These are phyloP conservation scores for Quercus aquifolioides DNA, from an alignment of 306 rosid genomes.

Conservation along the genomic window DNA sequence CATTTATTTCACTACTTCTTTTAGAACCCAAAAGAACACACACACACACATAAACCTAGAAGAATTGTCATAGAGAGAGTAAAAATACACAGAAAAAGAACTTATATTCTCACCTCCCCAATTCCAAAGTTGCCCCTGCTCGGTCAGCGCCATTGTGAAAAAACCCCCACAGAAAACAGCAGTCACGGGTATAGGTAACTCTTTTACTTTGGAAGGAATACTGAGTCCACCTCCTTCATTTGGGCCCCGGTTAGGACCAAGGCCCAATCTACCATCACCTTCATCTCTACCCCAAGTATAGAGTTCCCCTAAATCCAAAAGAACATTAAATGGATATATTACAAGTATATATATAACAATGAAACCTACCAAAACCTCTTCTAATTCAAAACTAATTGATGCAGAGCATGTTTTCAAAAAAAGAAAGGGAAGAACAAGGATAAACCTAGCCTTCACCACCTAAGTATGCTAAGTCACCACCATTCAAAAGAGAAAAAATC, in stretches of 20 bases:
- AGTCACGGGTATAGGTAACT: slow-evolving; percentile 58
- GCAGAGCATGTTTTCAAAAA: too few species aligned
- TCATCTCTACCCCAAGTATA: slow-evolving; percentile 97
- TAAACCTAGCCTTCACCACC: too few species aligned
- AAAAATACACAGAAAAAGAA: not conserved
- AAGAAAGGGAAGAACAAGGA: too few species aligned
- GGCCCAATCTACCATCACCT: slow-evolving; percentile 95
- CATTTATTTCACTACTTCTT: not conserved
- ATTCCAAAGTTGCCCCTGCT: slow-evolving; percentile 80
- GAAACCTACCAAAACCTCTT: not conserved
- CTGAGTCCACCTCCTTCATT: slow-evolving; percentile 88
- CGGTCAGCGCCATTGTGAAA: slow-evolving; percentile 73
- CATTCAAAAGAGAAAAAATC: too few species aligned
- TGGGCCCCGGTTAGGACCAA: slow-evolving; percentile 90
- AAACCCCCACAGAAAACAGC: slow-evolving; percentile 95
- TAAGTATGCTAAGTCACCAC: too few species aligned
- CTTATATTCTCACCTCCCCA: slow-evolving; percentile 74
- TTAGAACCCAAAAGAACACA: not conserved
- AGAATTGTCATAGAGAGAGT: not conserved
- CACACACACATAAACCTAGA: not conserved
- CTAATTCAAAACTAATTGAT: not conserved
- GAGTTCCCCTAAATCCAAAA: slow-evolving; percentile 62
- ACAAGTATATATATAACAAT: not conserved
- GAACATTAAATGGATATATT: not conserved
- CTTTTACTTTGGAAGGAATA: slow-evolving; percentile 71